Conservation (phyloP, 805 yeast species). For the Cyberlindnera galapagoensis region DNA sequence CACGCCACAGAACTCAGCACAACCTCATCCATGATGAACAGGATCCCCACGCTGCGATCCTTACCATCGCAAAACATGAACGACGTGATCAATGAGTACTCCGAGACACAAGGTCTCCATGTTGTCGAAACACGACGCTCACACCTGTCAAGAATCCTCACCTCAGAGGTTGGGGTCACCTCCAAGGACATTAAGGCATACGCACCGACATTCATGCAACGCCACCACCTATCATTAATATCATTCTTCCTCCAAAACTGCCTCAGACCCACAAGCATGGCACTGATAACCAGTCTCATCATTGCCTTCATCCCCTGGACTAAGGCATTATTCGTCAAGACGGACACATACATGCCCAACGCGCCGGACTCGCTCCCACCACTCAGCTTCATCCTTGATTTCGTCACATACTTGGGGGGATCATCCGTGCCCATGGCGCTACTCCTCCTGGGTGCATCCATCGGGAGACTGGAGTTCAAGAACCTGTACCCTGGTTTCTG, state of each 20-base stretch:
- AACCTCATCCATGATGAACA: not conserved
- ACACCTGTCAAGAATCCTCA: constrained; percentile 13
- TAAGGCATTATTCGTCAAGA: constrained; percentile 57
- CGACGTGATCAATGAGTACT: constrained; percentile 40
- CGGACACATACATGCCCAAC: constrained; percentile 43
- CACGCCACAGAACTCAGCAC: not conserved
- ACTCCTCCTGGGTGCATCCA: constrained; percentile 77
- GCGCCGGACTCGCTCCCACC: constrained; percentile 90
- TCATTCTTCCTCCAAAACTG: constrained; percentile 42
- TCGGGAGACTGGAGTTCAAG: constrained; percentile 62
- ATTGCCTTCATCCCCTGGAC: constrained; percentile 84
- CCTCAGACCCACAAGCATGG: constrained; percentile 63
- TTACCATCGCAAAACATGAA: constrained; percentile 33
- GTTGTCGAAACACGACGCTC: constrained; percentile 7
- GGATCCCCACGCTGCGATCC: constrained; percentile 6
- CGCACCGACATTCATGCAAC: constrained; percentile 20
- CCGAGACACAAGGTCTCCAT: constrained; percentile 1
- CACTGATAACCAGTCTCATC: constrained; percentile 56
- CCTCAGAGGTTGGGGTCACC: constrained; percentile 20
- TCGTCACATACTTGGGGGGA: constrained; percentile 69
- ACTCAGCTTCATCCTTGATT: constrained; percentile 78
- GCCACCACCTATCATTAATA: constrained; percentile 28
- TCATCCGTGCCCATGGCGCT: constrained; percentile 90
- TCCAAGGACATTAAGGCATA: not conserved
- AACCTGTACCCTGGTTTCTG: constrained; percentile 64